phyloP scores from a whole-genome alignment of 495 filamentous ascomycete species.

The Bathelium albidoporum region DNA sequence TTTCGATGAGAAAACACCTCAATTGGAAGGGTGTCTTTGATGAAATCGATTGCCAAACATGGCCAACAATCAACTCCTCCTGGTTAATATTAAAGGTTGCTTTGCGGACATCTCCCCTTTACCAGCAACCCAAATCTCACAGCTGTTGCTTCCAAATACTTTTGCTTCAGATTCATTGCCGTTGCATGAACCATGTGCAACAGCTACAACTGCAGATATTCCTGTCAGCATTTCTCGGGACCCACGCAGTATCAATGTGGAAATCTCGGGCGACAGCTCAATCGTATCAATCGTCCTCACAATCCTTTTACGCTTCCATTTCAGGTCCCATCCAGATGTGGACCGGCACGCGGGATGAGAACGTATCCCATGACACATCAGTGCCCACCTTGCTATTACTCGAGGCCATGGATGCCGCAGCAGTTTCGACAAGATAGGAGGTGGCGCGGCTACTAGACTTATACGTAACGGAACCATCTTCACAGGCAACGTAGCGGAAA shows the following conservation, averaged over 20 bases:
- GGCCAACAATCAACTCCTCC: background rate
- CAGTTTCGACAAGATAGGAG: background rate
- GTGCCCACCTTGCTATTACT: background rate
- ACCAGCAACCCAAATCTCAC: background rate
- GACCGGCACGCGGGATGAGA: background rate
- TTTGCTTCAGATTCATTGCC: background rate
- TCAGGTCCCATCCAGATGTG: background rate
- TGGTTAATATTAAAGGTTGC: background rate
- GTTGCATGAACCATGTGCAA: background rate
- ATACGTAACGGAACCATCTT: background rate
- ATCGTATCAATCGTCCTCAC: background rate
- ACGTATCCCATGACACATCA: background rate
- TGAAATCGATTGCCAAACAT: background rate
- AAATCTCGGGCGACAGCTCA: background rate
- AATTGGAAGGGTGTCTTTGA: background rate
- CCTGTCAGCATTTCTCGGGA: background rate
- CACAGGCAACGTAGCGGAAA: background rate
- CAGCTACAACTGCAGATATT: background rate
- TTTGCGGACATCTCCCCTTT: background rate
- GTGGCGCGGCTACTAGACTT: background rate
- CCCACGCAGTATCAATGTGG: background rate
- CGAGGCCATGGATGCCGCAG: background rate
- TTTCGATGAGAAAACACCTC: background rate
- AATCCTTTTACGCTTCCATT: background rate
- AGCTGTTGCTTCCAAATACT: background rate